Percentiles rank a stretch among this genome's conserved stretches.
Evolutionary conservation across 305 asterid species (phyloP).

Genomic region (Rubia peregrina): DNA sequence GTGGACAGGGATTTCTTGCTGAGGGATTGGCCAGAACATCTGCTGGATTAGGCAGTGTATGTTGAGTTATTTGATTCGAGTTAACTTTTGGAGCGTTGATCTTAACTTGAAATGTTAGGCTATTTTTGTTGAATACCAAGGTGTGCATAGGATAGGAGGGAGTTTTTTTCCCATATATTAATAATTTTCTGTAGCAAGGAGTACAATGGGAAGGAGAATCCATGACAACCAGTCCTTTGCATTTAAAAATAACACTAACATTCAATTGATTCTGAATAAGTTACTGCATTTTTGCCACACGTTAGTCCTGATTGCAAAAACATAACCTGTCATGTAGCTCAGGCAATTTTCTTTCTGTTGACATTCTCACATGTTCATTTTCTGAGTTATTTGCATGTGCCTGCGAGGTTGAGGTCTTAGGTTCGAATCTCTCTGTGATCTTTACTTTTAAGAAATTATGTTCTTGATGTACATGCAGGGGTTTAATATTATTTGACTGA

Average conservation of each 20-base stretch:
- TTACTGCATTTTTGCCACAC: background rate
- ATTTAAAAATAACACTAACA: background rate
- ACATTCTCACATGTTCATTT: background rate
- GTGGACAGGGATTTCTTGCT: slow-evolving; percentile 81
- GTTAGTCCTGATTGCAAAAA: background rate
- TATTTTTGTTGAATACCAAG: background rate
- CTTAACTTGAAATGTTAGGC: background rate
- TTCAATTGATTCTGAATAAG: background rate
- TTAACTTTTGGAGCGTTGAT: background rate
- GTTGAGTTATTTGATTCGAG: slow-evolving; percentile 27
- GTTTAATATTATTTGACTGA: too few relatives aligned
- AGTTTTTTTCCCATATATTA: background rate
- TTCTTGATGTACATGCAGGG: too few relatives aligned
- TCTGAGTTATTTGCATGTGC: slow-evolving; percentile 9
- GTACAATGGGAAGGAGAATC: background rate
- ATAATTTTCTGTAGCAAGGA: background rate
- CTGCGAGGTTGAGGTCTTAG: too few relatives aligned
- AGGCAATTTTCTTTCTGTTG: background rate
- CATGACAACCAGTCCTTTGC: background rate
- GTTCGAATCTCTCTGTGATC: too few relatives aligned
- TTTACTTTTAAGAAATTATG: too few relatives aligned
- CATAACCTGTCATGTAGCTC: background rate
- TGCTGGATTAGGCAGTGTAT: slow-evolving; percentile 98
- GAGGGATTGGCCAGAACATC: slow-evolving; percentile 93
- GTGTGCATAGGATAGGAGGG: background rate